Evolutionary conservation across 192 early-diverging fungal species (phyloP).

Genomic region (Rhizoclosmatium globosum): DNA sequence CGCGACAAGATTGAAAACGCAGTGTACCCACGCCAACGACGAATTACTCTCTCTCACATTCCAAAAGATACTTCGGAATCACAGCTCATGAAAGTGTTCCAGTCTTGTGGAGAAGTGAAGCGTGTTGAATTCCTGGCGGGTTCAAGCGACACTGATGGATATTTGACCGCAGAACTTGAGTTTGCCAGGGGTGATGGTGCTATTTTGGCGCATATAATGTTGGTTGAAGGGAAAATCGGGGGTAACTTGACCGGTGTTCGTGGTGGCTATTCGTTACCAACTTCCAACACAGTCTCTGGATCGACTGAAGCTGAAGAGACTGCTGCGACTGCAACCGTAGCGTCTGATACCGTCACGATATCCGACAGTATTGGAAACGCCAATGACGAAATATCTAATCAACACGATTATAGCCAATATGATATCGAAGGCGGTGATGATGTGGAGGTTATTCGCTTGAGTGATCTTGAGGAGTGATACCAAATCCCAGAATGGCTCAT

Average conservation of each 20-base stretch:
- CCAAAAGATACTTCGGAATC: constrained; percentile 12
- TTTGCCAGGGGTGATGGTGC: constrained; percentile 49
- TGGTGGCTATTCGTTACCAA: constrained; percentile 28
- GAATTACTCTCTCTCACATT: constrained; percentile 31
- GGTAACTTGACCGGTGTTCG: background rate
- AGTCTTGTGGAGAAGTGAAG: constrained; percentile 42
- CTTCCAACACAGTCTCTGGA: background rate
- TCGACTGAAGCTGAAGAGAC: background rate
- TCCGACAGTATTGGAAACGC: background rate
- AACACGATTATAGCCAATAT: background rate
- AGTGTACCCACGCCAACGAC: constrained; percentile 52
- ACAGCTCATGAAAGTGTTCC: constrained; percentile 7
- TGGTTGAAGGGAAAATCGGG: constrained; percentile 22
- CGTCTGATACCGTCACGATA: background rate
- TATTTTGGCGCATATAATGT: constrained; percentile 24
- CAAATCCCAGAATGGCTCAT: background rate
- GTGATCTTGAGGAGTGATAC: constrained; percentile 24
- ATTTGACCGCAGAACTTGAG: constrained; percentile 35
- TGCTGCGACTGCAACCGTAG: background rate
- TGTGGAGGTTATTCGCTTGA: constrained; percentile 9
- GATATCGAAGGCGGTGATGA: background rate
- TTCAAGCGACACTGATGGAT: background rate
- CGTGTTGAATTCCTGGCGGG: constrained; percentile 24
- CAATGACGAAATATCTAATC: background rate
- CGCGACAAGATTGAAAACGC: constrained; percentile 40